Evolutionary conservation across 139 green algal species (phyloP), one percentile per base, ranked within the genome.

Genomic region (Diplosphaera chodatii): DNA sequence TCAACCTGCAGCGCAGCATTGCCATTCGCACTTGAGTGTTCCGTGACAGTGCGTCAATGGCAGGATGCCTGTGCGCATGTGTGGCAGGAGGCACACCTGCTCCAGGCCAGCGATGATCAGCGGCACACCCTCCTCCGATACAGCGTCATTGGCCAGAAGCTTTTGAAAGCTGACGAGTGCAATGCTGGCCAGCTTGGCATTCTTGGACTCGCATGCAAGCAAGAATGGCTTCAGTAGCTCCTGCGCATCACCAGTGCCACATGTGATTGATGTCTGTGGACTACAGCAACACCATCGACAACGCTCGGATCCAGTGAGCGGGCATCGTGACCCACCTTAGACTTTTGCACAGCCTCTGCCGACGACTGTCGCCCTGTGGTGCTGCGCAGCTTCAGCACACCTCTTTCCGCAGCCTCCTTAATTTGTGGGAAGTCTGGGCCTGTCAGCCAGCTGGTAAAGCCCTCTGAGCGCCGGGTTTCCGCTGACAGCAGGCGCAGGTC

Each of bases 211-310:
- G 67, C 87, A 93, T 31, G 88, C 86, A 23, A 91, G 62, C 22
- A 85, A 68, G 72, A 96, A 91, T 1, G 92, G 92, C 31, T 82
- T 78, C 29, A 96, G 76, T 4, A 96, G 68, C 37, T 96, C 91
- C 85, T 96, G 79, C 74, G 68, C 37, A 48, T n/a, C n/a, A n/a
- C n/a, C n/a, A n/a, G n/a, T n/a, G n/a, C n/a, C n/a, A n/a, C n/a
- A n/a, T n/a, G n/a, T n/a, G n/a, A n/a, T n/a, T n/a, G n/a, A n/a
- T n/a, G n/a, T n/a, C n/a, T n/a, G n/a, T n/a, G n/a, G n/a, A n/a
- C n/a, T n/a, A n/a, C n/a, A n/a, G n/a, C n/a, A n/a, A n/a, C n/a
- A n/a, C n/a, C n/a, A n/a, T n/a, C n/a, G n/a, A n/a, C n/a, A n/a
- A n/a, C n/a, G n/a, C n/a, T n/a, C n/a, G n/a, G n/a, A n/a, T n/a